Percentiles rank a stretch among this genome's conserved stretches.
phyloP scores from a whole-genome alignment of 176 grass and related monocot species.

The Hordeum vulgare region DNA sequence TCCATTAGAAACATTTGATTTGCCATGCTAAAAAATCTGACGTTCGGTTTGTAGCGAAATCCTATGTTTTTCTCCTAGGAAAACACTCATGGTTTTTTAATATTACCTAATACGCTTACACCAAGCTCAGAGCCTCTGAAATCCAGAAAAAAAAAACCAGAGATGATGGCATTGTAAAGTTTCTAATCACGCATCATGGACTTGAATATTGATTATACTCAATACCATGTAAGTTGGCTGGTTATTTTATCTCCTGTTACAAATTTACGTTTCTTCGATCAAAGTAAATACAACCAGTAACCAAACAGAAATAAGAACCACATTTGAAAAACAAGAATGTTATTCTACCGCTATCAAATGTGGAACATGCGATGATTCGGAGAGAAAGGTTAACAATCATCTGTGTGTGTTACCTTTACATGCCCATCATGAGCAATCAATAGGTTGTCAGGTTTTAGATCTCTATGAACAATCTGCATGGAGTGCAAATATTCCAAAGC shows the following conservation, averaged over 20 bases:
- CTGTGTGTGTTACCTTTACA: conserved; percentile 67
- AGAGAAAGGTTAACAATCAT: conserved; percentile 11
- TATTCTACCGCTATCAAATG: not conserved
- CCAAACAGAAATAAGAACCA: not conserved
- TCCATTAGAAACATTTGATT: too few relatives aligned
- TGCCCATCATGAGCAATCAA: conserved; percentile 99
- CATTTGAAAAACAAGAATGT: not conserved
- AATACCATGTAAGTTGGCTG: not conserved
- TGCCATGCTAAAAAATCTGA: too few relatives aligned
- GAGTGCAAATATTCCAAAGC: conserved; percentile 99
- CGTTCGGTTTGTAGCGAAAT: too few relatives aligned
- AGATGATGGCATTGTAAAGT: not conserved
- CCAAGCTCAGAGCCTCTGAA: not conserved
- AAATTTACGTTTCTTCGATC: conserved; percentile 14
- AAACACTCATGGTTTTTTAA: not conserved
- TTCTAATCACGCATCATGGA: conserved; percentile 7
- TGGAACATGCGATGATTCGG: not conserved
- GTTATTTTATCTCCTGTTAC: conserved; percentile 14
- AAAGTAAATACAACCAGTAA: not conserved
- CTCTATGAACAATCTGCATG: conserved; percentile 90
- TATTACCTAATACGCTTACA: not conserved
- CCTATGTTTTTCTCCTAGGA: not conserved
- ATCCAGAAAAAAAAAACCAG: not conserved
- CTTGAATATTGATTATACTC: not conserved
- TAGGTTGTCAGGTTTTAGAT: conserved; percentile 98